These are phyloP conservation scores for Lonicera japonica DNA, from an alignment of 129 eudicot genomes.

Conservation along the genomic window DNA sequence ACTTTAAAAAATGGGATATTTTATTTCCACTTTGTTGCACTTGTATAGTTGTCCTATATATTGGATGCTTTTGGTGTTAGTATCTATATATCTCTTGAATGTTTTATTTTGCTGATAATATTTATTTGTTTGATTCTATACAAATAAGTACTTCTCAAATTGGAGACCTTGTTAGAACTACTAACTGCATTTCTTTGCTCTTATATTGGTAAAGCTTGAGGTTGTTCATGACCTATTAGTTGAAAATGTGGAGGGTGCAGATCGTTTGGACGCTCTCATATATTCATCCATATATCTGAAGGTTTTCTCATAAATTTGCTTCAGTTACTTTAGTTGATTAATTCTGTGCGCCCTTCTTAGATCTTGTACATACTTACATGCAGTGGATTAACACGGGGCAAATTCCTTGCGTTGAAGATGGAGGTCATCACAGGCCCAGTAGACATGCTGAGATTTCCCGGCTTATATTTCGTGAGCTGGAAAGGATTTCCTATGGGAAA, in stretches of 20 bases:
- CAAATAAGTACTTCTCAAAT: neutral
- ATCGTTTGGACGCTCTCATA: conserved; percentile 87
- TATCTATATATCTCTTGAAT: neutral
- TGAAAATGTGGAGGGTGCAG: conserved; percentile 48
- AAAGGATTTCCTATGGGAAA: conserved; percentile 61
- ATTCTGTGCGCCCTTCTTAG: conserved; percentile 4
- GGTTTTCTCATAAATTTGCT: conserved; percentile 35
- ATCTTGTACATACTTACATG: conserved; percentile 18
- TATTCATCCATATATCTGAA: conserved; percentile 88
- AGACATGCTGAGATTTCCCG: conserved; percentile 97
- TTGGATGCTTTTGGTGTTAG: conserved; percentile 4
- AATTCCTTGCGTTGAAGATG: conserved; percentile 93
- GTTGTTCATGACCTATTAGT: conserved; percentile 77
- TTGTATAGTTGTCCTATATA: neutral
- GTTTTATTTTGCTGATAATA: neutral
- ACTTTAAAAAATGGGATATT: no score
- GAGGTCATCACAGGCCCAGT: conserved; percentile 93
- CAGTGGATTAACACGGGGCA: conserved; percentile 99
- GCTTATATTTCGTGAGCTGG: conserved; percentile 83
- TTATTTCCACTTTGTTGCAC: no score
- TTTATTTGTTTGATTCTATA: neutral
- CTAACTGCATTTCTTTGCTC: neutral
- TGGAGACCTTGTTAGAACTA: neutral
- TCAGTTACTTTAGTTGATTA: conserved; percentile 2
- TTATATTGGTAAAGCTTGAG: conserved; percentile 60